Evolutionary conservation across 768 basidiomycete genomes (phyloP), one percentile per base, ranked within the genome.

Genomic region (Chiua virens): DNA sequence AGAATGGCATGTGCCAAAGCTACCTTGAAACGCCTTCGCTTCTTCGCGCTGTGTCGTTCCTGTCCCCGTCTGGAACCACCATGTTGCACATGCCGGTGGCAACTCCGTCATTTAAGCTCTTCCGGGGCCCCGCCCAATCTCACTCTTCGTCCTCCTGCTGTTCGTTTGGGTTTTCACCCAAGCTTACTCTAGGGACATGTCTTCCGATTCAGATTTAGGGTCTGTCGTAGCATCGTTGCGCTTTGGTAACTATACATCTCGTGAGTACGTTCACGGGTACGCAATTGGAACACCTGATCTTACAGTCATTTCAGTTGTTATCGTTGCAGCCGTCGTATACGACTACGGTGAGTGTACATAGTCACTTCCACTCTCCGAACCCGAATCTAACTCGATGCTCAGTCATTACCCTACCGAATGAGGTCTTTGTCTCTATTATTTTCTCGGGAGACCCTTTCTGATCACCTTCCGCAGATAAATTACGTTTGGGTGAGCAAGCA

Each of bases 401-500:
- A 65, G 63, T 54, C 22, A 28, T 65, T 14, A 46, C 54, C 0
- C 46, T 65, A 35, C n/a, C 52, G 3, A 45, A 42, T 11, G 62
- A 65, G 62, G 54, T 64, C 25, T 15, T 25, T 37, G 4, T 23
- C 10, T 42, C 11, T 20, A 30, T 17, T 1, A 11, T 30, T 18
- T 35, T 11, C 8, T 25, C 21, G 17, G n/a, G n/a, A 32, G 8
- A 11, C 14, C 5, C 2, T 18, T 36, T 44, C 49, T 54, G n/a
- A 64, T 8, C 10, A 13, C 6, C 17, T 38, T 18, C n/a, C 11
- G 6, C 41, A 60, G 62, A 36, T 58, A 47, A 23, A 39, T 11
- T 53, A 44, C 37, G 21, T 63, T 14, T 63, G 63, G 62, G 62
- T 63, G 21, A 23, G 62, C 21, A 18, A 35, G 18, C 30, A 2